phyloP scores from a whole-genome alignment of 306 rosid species.

The Inga leiocalycina region DNA sequence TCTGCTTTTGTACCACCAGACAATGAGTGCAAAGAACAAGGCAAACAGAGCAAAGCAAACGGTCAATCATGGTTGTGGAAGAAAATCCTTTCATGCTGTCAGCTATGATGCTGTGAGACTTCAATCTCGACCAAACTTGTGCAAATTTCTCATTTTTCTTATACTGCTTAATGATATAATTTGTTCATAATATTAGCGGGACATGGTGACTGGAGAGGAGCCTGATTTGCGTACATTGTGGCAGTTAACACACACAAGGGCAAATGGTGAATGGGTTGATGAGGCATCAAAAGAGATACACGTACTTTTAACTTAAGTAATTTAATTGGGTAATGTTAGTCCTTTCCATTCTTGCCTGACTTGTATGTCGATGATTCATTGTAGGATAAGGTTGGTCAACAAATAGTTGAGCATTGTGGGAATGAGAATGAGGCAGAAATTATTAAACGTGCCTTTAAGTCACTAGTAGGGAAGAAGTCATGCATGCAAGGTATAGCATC shows the following conservation, averaged over 20 bases:
- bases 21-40: slow-evolving; percentile 40
- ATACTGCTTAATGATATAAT: neutral
- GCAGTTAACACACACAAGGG: slow-evolving; percentile 48
- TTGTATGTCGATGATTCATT: slow-evolving; percentile 2
- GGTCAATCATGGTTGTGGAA: slow-evolving; percentile 35
- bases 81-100: slow-evolving; percentile 38
- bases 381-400: slow-evolving; percentile 43
- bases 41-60: slow-evolving; percentile 39
- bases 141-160: slow-evolving; percentile 8
- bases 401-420: slow-evolving; percentile 32
- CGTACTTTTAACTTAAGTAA: slow-evolving; percentile 25
- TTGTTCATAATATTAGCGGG: slow-evolving; percentile 31
- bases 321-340: slow-evolving; percentile 16
- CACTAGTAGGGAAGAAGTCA: slow-evolving; percentile 42
- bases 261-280: slow-evolving; percentile 49
- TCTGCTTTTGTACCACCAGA: slow-evolving; percentile 29
- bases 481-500: slow-evolving; percentile 16
- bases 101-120: slow-evolving; percentile 51
- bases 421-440: slow-evolving; percentile 33
- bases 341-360: neutral
- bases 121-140: slow-evolving; percentile 3
- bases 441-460: slow-evolving; percentile 36
- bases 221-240: slow-evolving; percentile 44
- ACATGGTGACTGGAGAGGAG: slow-evolving; percentile 46
- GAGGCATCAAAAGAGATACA: slow-evolving; percentile 45